Percentiles rank a stretch among this genome's conserved stretches.
phyloP scores from a whole-genome alignment of 176 grass and related monocot species.

The Melocanna baccifera region DNA sequence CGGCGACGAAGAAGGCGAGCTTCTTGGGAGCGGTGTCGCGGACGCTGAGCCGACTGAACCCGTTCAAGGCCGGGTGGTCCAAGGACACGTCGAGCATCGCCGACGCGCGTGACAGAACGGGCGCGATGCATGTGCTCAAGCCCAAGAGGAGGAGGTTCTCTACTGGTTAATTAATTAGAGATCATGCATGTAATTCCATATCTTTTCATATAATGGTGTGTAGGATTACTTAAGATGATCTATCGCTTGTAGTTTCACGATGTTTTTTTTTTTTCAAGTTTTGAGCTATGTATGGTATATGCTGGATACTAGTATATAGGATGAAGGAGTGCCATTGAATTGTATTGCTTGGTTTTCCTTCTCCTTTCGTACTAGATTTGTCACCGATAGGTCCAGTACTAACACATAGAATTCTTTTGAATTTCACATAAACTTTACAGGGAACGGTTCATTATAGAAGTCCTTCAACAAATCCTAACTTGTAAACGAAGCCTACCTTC shows the following conservation, averaged over 20 bases:
- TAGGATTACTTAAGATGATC: neutral
- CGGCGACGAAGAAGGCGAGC: slow-evolving; percentile 45
- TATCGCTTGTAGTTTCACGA: neutral
- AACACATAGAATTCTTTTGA: no score
- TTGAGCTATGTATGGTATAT: neutral
- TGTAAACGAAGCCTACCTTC: no score
- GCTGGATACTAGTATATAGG: neutral
- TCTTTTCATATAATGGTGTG: neutral
- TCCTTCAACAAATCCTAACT: no score
- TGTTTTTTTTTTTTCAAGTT: neutral
- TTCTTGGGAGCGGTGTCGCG: slow-evolving; percentile 70
- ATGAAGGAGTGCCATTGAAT: neutral
- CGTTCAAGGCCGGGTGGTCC: slow-evolving; percentile 59
- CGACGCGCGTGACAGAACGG: neutral
- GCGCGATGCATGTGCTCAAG: slow-evolving; percentile 21
- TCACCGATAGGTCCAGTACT: no score
- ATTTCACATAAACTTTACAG: no score
- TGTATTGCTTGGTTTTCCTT: neutral
- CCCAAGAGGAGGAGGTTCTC: slow-evolving; percentile 79
- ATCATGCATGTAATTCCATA: neutral
- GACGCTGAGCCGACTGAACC: slow-evolving; percentile 72
- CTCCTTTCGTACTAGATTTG: neutral
- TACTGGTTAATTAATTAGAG: slow-evolving; percentile 22
- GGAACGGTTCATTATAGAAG: no score
- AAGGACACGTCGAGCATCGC: slow-evolving; percentile 58